Evolutionary conservation across 2,329 filamentous ascomycete species (phyloP).

Genomic region (Colletotrichum melonis): DNA sequence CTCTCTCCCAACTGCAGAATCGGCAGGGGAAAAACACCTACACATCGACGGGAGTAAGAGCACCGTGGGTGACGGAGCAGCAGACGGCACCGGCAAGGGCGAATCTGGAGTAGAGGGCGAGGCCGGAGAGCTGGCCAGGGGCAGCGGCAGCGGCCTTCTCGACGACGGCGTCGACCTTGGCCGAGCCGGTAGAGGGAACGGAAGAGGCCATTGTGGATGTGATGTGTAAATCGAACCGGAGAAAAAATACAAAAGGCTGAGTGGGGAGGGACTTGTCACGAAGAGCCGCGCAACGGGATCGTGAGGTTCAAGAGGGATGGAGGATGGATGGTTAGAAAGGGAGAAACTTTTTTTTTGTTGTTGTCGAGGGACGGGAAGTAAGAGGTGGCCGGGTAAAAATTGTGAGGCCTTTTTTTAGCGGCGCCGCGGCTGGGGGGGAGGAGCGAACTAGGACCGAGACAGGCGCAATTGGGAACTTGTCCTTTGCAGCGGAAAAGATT

Average conservation of each 20-base stretch:
- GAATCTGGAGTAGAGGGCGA: slow-evolving; percentile 92
- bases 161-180: slow-evolving; percentile 58
- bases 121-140: slow-evolving; percentile 56
- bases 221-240: slow-evolving; percentile 35
- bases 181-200: slow-evolving; percentile 50
- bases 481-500: slow-evolving; percentile 33
- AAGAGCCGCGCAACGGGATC: slow-evolving; percentile 34
- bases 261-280: slow-evolving; percentile 44
- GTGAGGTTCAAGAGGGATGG: slow-evolving; percentile 22
- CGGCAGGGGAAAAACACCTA: slow-evolving; percentile 66
- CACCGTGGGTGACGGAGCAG: slow-evolving; percentile 98
- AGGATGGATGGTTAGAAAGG: slow-evolving; percentile 1
- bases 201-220: slow-evolving; percentile 56
- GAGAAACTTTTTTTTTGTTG: slow-evolving; percentile 24
- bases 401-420: slow-evolving; percentile 37
- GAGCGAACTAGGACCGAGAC: slow-evolving; percentile 6
- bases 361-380: slow-evolving; percentile 15
- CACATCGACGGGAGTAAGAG: slow-evolving; percentile 98
- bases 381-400: slow-evolving; percentile 24
- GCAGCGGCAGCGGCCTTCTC: slow-evolving; percentile 54
- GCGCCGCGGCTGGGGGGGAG: slow-evolving; percentile 22
- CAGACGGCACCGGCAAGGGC: slow-evolving; percentile 97
- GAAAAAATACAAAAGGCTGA: slow-evolving; percentile 45
- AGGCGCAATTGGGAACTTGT: slow-evolving; percentile 28
- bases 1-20: background rate